Conservation (phyloP, 768 basidiomycete genomes). For the Mycena polygramma region DNA sequence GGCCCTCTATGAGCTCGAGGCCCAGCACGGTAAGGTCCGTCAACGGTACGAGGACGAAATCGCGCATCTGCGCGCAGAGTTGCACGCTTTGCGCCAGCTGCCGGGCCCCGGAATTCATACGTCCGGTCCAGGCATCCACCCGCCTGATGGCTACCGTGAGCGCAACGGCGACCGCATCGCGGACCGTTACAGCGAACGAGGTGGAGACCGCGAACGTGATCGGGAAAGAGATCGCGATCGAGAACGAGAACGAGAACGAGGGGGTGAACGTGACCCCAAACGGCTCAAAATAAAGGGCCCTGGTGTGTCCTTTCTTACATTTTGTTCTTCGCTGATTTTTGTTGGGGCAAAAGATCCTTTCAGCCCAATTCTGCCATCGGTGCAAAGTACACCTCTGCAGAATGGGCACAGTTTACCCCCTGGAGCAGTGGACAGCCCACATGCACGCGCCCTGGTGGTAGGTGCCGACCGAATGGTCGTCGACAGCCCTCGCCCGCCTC, state of each 20-base stretch:
- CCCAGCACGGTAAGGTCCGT: conserved; percentile 87
- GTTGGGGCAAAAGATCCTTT: conserved; percentile 16
- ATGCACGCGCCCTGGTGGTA: background rate
- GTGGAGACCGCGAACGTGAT: conserved; percentile 48
- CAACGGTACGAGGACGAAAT: conserved; percentile 92
- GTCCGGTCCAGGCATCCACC: conserved; percentile 14
- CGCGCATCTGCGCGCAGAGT: conserved; percentile 75
- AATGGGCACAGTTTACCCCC: conserved; percentile 13
- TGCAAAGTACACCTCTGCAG: conserved; percentile 4
- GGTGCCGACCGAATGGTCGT: background rate
- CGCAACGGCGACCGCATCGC: conserved; percentile 8
- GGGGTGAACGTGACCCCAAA: conserved; percentile 71
- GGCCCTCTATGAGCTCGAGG: conserved; percentile 92
- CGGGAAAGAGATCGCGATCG: conserved; percentile 27
- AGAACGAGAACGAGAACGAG: conserved; percentile 57
- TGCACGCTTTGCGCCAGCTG: conserved; percentile 63
- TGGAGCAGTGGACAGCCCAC: conserved; percentile 20
- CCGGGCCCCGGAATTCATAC: conserved; percentile 20
- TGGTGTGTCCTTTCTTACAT: background rate
- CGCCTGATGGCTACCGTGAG: conserved; percentile 13
- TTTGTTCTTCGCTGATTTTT: background rate
- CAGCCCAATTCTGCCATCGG: conserved; percentile 30
- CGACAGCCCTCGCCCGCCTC: conserved; percentile 25
- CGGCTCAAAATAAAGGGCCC: conserved; percentile 64
- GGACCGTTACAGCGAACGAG: conserved; percentile 1